These are phyloP conservation scores for Citrus reticulata DNA, from an alignment of 345 rosid species.

Conservation along the genomic window DNA sequence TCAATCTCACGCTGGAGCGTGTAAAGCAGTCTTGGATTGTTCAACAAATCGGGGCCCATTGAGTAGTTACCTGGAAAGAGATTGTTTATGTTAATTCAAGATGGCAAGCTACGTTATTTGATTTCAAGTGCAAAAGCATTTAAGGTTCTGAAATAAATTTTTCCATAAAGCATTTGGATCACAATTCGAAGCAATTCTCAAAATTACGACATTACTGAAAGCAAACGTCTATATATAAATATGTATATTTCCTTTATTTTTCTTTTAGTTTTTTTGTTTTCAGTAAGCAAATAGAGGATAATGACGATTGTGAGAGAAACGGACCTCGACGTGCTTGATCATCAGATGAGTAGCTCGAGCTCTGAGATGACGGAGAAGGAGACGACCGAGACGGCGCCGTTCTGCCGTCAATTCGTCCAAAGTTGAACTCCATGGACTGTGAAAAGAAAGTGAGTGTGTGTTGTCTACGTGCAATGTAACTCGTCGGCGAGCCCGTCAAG, in stretches of 20 bases:
- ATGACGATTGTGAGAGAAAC: background rate
- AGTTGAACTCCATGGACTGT: conserved; percentile 39
- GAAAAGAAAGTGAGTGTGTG: background rate
- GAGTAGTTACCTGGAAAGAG: background rate
- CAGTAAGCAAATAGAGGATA: background rate
- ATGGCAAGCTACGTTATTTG: background rate
- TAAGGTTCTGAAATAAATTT: background rate
- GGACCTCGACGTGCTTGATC: conserved; percentile 22
- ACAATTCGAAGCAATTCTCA: background rate
- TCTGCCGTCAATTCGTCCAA: conserved; percentile 29
- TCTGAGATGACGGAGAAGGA: conserved; percentile 9
- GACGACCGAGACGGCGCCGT: conserved; percentile 12
- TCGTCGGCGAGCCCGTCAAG: too few relatives aligned
- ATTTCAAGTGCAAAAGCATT: background rate
- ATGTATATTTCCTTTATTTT: too few relatives aligned
- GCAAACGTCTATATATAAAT: too few relatives aligned
- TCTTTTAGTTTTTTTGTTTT: background rate
- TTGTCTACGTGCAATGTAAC: too few relatives aligned
- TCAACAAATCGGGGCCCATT: background rate
- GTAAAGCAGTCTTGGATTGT: conserved; percentile 9
- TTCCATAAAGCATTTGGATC: background rate
- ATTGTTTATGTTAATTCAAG: background rate
- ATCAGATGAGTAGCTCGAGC: conserved; percentile 12
- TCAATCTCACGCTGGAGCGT: conserved; percentile 29
- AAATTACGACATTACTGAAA: background rate